Evolutionary conservation across 2,329 filamentous ascomycete species (phyloP).

Genomic region (Colletotrichum chrysophilum): DNA sequence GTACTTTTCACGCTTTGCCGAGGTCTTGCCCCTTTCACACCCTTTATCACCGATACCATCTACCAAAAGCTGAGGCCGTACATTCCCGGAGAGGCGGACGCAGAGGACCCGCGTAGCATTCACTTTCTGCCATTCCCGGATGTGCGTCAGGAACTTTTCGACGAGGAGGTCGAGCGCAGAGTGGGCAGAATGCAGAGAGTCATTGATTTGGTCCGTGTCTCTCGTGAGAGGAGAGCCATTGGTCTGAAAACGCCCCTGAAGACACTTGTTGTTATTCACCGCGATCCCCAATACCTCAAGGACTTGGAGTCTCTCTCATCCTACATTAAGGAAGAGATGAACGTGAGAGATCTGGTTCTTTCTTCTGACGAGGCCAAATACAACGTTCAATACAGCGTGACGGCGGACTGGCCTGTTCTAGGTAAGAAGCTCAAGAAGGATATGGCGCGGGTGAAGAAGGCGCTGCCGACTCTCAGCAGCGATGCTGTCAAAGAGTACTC

Average conservation of each 20-base stretch:
- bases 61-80: conserved; percentile 83
- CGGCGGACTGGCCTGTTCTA: conserved; percentile 90
- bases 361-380: conserved; percentile 89
- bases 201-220: conserved; percentile 87
- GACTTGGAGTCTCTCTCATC: conserved; percentile 84
- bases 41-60: conserved; percentile 94
- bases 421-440: conserved; percentile 99
- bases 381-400: conserved; percentile 88
- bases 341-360: conserved; percentile 83
- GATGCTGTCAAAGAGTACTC: conserved; percentile 84
- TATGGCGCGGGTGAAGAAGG: conserved; percentile 88
- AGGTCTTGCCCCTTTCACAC: conserved; percentile 91
- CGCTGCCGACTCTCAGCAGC: conserved; percentile 77
- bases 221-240: conserved; percentile 82
- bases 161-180: conserved; percentile 82
- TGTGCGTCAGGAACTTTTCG: conserved; percentile 86
- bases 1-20: conserved; percentile 88
- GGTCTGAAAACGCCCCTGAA: conserved; percentile 91
- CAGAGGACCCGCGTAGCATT: conserved; percentile 80
- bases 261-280: conserved; percentile 87
- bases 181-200: conserved; percentile 94
- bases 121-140: conserved; percentile 93
- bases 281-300: conserved; percentile 80
- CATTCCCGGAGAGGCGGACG: conserved; percentile 73
- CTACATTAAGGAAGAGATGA: conserved; percentile 94